A percentile compares a stretch with the other conserved stretches of the same genome.
Conservation (phyloP, 805 yeast genomes). For the Wickerhamiella dianesei region DNA sequence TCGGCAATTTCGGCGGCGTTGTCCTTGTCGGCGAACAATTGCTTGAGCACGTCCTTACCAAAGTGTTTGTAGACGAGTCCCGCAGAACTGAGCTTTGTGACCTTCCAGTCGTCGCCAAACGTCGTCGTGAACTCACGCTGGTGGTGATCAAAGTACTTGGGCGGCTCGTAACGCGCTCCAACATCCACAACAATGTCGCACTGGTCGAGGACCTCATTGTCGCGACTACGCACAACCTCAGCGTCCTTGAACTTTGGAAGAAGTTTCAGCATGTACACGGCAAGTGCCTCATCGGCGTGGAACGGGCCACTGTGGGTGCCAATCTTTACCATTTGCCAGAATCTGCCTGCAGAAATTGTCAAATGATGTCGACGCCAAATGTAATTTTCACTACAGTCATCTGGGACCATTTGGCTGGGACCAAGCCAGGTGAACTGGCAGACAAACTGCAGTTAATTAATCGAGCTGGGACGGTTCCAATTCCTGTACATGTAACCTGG, state of each 20-base stretch:
- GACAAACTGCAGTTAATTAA: too few species aligned
- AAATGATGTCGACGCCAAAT: neutral
- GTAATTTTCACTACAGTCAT: neutral
- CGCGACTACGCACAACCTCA: constrained; percentile 68
- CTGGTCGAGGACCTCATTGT: constrained; percentile 64
- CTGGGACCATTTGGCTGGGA: too few species aligned
- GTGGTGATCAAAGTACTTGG: constrained; percentile 87
- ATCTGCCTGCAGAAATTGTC: neutral
- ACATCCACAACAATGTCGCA: constrained; percentile 94
- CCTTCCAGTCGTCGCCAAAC: constrained; percentile 41
- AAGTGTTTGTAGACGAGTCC: constrained; percentile 72
- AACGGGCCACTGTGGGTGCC: constrained; percentile 74
- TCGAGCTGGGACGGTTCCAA: too few species aligned
- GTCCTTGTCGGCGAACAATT: constrained; percentile 27
- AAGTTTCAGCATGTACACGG: constrained; percentile 68
- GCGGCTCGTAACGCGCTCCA: constrained; percentile 76
- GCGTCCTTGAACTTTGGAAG: constrained; percentile 59
- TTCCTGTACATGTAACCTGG: too few species aligned
- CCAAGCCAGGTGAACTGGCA: too few species aligned
- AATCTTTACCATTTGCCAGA: constrained; percentile 35
- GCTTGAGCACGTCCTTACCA: constrained; percentile 31
- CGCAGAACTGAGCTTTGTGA: constrained; percentile 82
- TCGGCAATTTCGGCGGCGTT: constrained; percentile 38
- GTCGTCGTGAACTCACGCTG: constrained; percentile 80
- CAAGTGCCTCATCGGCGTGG: constrained; percentile 95